phyloP scores from a whole-genome alignment of 1,284 basidiomycete species.

The Apiotrichum porosum region DNA sequence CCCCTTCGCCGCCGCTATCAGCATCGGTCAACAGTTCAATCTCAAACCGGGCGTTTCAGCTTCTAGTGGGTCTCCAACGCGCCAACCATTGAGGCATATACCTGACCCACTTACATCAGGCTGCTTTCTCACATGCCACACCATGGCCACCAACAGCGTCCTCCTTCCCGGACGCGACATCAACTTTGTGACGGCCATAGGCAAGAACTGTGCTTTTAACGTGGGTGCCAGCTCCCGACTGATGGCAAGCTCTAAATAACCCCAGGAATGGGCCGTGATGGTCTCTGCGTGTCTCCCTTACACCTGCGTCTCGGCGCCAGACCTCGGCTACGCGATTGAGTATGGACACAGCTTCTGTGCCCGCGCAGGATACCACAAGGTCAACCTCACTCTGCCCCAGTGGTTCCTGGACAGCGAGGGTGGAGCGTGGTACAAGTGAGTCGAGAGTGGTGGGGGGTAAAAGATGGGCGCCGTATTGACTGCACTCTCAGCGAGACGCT shows the following conservation, averaged over 20 bases:
- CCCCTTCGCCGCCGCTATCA: too few species aligned
- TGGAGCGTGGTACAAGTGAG: conserved; percentile 36
- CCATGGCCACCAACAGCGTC: conserved; percentile 5
- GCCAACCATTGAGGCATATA: too few species aligned
- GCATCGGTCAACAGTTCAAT: too few species aligned
- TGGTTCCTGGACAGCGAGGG: conserved; percentile 19
- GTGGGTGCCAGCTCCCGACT: conserved; percentile 17
- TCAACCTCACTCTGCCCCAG: conserved; percentile 20
- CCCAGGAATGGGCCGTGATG: conserved; percentile 17
- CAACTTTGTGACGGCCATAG: conserved; percentile 17
- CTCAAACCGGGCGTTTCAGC: too few species aligned
- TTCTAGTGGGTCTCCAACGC: too few species aligned
- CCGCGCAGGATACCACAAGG: conserved; percentile 28
- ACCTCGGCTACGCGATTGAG: conserved; percentile 40
- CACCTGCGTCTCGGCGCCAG: conserved; percentile 30
- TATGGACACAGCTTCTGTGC: conserved; percentile 28
- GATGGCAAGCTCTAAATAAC: background rate
- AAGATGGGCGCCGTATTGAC: too few species aligned
- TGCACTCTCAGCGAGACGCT: too few species aligned
- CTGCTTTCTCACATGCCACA: conserved; percentile 31
- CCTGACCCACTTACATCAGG: conserved; percentile 3
- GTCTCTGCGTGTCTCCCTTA: conserved; percentile 28
- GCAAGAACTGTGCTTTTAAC: conserved; percentile 24
- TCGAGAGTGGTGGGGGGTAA: too few species aligned
- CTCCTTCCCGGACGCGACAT: conserved; percentile 12